Base-by-base conservation (phyloP, 345 rosid species). In the Corchorus capsularis region DNA sequence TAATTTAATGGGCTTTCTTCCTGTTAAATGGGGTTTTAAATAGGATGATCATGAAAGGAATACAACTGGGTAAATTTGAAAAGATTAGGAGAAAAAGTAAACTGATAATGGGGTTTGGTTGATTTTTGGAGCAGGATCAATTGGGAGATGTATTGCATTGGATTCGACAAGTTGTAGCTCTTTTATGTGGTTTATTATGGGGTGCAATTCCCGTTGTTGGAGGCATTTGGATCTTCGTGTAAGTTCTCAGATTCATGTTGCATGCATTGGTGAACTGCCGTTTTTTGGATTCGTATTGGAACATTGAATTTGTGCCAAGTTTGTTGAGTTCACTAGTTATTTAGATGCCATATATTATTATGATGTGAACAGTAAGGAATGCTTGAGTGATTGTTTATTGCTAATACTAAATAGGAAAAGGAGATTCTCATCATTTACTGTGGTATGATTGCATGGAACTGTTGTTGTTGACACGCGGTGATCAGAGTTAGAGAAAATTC, bases 141-240 rank as follows among this genome's bases (percentile, higher is more conserved):
- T 81, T 96, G 77, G 99, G 99, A 84, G 99, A 96, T 84, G 97
- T 87, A 62, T 83, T 96, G 88, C 99, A 96, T 82, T 96, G 99
- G 99, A 91, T 93, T 78, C 81, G 98, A 69, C 99, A 96, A 85
- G 87, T 80, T 8, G 89, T 91, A 69, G 99, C 94, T 32, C 80
- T 96, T 45, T 39, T 89, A 13, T 90, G 91, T 73, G 99, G 98
- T 53, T 86, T 96, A 86, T 74, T 96, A 66, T 96, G 94, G 88
- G 98, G 99, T 14, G 79, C 97, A 15, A 67, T 93, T 20, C 99
- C 98, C n/a, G 69, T 91, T 57, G 93, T 89, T 71, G 99, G 99
- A 41, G 98, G 96, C 79, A 75, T 96, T 57, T 96, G 98, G 99
- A 84, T 96, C 60, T 75, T 81, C 74, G 9, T 90, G 99, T 96